Evolutionary conservation across 1,284 basidiomycete genomes (phyloP).

Genomic region (Tremellales sp.): DNA sequence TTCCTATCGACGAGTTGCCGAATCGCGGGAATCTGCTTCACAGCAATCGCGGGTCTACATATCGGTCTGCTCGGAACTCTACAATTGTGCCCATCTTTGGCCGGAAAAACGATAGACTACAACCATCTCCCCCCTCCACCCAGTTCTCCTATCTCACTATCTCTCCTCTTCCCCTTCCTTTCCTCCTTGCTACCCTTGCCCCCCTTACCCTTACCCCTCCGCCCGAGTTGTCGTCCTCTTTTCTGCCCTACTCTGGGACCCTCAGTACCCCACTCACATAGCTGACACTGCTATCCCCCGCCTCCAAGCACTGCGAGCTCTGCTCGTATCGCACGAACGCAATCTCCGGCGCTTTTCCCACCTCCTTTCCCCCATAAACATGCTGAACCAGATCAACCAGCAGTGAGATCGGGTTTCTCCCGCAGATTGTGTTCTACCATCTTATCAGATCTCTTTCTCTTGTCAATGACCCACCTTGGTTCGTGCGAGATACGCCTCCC

Average conservation of each 20-base stretch:
- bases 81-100: too few relatives aligned
- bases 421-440: constrained; percentile 89
- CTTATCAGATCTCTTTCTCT: constrained; percentile 4
- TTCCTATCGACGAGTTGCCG: too few relatives aligned
- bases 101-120: too few relatives aligned
- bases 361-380: constrained; percentile 55
- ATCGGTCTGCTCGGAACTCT: too few relatives aligned
- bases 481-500: constrained; percentile 67
- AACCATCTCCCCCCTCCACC: too few relatives aligned
- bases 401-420: constrained; percentile 90
- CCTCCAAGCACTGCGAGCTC: constrained; percentile 67
- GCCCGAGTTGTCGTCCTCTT: too few relatives aligned
- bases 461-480: constrained; percentile 53
- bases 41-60: too few relatives aligned
- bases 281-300: constrained; percentile 84
- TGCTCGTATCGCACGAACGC: constrained; percentile 90
- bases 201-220: too few relatives aligned
- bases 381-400: constrained; percentile 70
- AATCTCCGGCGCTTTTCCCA: constrained; percentile 24
- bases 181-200: too few relatives aligned
- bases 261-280: constrained; percentile 71
- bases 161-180: background rate
- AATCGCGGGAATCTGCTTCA: too few relatives aligned
- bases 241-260: constrained; percentile 12
- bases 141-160: background rate